These are phyloP conservation scores for Phytopythium montanum DNA, from an alignment of 352 stramenopile species.

Conservation along the genomic window DNA sequence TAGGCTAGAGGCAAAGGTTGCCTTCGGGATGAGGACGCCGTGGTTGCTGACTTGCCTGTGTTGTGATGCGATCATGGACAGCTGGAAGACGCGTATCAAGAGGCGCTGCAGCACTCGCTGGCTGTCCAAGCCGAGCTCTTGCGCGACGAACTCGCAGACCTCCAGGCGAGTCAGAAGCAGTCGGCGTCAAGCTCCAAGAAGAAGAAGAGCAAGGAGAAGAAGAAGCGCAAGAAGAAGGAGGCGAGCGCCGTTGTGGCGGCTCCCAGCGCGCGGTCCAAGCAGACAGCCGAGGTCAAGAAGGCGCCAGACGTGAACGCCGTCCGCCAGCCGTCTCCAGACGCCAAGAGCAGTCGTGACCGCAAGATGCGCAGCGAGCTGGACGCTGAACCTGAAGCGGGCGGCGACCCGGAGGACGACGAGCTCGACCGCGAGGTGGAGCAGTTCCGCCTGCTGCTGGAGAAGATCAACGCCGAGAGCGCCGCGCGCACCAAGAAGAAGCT, in stretches of 20 bases:
- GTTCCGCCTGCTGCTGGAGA: constrained; percentile 66
- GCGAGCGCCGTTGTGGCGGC: constrained; percentile 10
- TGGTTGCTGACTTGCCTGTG: background rate
- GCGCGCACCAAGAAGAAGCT: constrained; percentile 59
- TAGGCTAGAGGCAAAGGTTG: background rate
- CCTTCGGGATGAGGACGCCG: background rate
- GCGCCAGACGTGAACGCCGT: constrained; percentile 15
- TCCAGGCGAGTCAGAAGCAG: constrained; percentile 59
- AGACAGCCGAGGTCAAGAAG: constrained; percentile 17
- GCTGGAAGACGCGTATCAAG: constrained; percentile 75
- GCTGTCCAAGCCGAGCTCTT: constrained; percentile 70
- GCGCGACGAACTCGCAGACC: constrained; percentile 65
- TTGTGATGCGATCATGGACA: constrained; percentile 14
- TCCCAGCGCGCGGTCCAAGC: background rate
- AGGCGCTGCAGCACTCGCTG: constrained; percentile 71
- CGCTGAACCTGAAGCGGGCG: constrained; percentile 19
- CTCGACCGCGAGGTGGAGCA: constrained; percentile 77
- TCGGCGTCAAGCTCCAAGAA: constrained; percentile 46
- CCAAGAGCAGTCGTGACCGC: background rate
- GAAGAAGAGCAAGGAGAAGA: constrained; percentile 79
- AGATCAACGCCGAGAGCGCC: constrained; percentile 59
- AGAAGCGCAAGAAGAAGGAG: constrained; percentile 64
- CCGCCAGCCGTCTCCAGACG: constrained; percentile 3
- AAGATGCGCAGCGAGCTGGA: constrained; percentile 9
- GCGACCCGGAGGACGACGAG: constrained; percentile 42